Evolutionary conservation across 2,329 filamentous ascomycete species (phyloP).

Genomic region (Monosporascus sp.): DNA sequence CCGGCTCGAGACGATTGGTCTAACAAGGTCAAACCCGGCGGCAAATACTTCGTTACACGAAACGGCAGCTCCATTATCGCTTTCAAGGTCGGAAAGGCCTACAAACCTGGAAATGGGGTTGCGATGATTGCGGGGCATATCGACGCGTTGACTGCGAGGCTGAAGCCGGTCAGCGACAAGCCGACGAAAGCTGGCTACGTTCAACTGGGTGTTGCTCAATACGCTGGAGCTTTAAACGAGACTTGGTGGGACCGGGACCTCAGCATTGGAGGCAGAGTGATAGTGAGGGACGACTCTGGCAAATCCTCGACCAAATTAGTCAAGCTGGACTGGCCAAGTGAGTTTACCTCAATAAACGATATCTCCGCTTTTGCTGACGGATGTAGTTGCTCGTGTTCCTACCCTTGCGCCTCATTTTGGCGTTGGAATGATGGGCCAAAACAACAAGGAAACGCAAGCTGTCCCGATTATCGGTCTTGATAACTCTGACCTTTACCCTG

Average conservation of each 20-base stretch:
- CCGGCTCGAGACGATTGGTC: conserved; percentile 75
- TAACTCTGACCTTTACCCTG: conserved; percentile 50
- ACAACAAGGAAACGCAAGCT: conserved; percentile 88
- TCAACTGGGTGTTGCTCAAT: conserved; percentile 87
- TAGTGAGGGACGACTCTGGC: conserved; percentile 70
- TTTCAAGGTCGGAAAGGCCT: conserved; percentile 75
- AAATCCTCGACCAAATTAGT: conserved; percentile 80
- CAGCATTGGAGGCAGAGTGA: conserved; percentile 80
- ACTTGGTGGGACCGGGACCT: conserved; percentile 99
- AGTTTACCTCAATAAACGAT: conserved; percentile 8
- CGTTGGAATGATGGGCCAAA: conserved; percentile 58
- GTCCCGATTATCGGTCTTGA: conserved; percentile 92
- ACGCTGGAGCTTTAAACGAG: conserved; percentile 77
- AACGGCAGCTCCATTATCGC: conserved; percentile 84
- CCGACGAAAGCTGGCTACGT: conserved; percentile 79
- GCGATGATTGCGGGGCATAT: conserved; percentile 89
- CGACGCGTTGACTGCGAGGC: conserved; percentile 81
- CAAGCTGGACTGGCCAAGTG: conserved; percentile 84
- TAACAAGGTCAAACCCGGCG: conserved; percentile 65
- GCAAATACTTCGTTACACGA: conserved; percentile 83
- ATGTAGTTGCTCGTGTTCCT: conserved; percentile 71
- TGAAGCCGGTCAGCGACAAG: conserved; percentile 87
- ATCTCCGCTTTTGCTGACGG: conserved; percentile 8
- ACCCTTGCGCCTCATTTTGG: conserved; percentile 94
- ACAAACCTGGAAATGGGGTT: conserved; percentile 78